phyloP scores from a whole-genome alignment of 202 grass and related monocot genomes.

The Hordeum pubiflorum region DNA sequence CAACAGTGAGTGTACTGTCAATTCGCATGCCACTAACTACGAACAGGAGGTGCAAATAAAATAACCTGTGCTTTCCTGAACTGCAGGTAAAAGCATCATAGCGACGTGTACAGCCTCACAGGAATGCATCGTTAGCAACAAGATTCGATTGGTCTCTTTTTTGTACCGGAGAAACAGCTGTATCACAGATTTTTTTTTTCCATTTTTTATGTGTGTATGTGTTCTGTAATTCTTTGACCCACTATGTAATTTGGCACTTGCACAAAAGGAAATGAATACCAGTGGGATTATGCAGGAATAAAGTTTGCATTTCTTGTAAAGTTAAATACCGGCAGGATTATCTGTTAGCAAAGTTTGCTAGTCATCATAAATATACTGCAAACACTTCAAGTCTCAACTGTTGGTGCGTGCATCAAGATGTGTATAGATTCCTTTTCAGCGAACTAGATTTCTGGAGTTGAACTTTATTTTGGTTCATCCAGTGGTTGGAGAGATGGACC shows the following conservation, averaged over 20 bases:
- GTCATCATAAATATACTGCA: not conserved
- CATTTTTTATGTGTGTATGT: conserved; percentile 11
- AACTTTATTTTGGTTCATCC: not conserved
- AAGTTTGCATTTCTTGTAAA: conserved; percentile 19
- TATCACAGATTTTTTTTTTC: not conserved
- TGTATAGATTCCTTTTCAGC: not conserved
- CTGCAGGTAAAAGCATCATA: conserved; percentile 47
- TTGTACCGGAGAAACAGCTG: conserved; percentile 11
- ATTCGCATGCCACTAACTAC: not conserved
- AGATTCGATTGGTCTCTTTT: not conserved
- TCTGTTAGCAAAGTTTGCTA: not conserved
- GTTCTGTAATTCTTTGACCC: conserved; percentile 27
- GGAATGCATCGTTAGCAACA: conserved; percentile 21
- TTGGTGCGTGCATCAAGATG: not conserved
- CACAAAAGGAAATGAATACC: not conserved
- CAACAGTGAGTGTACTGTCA: conserved; percentile 31
- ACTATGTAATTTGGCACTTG: conserved; percentile 22
- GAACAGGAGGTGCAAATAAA: not conserved
- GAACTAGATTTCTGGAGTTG: not conserved
- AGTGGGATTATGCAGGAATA: conserved; percentile 14
- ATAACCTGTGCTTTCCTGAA: not conserved
- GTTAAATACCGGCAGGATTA: not conserved
- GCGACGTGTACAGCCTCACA: conserved; percentile 6
- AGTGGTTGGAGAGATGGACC: not conserved
- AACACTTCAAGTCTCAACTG: not conserved